These are phyloP conservation scores for Colletotrichum limetticola DNA, from an alignment of 2,329 filamentous ascomycete genomes.

Conservation along the genomic window DNA sequence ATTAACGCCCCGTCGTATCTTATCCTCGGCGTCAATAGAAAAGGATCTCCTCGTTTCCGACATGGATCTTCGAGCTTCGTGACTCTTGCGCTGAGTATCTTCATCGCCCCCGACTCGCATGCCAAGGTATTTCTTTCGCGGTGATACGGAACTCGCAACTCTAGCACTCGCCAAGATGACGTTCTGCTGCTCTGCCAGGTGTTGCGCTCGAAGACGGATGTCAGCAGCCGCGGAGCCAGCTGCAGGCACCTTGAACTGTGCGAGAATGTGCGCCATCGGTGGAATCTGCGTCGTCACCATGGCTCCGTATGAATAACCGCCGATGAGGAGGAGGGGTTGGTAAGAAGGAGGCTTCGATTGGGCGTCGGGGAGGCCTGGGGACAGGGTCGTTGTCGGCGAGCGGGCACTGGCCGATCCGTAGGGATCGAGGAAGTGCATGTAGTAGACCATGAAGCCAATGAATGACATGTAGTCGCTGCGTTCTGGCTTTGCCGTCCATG, in stretches of 20 bases:
- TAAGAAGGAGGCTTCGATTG: constrained; percentile 9
- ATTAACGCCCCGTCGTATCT: constrained; percentile 57
- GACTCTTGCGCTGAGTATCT: constrained; percentile 50
- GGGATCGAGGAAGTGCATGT: constrained; percentile 69
- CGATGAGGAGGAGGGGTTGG: constrained; percentile 65
- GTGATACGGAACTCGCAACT: constrained; percentile 43
- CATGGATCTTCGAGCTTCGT: constrained; percentile 49
- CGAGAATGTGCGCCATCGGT: constrained; percentile 67
- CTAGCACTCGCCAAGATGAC: constrained; percentile 52
- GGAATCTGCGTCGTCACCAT: constrained; percentile 82
- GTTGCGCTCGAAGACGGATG: constrained; percentile 75
- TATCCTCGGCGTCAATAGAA: constrained; percentile 59
- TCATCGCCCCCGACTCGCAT: constrained; percentile 64
- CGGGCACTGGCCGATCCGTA: constrained; percentile 39
- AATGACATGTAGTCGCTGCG: constrained; percentile 85
- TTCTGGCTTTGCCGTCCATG: constrained; percentile 88
- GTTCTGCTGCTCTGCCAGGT: constrained; percentile 73
- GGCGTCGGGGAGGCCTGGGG: constrained; percentile 19
- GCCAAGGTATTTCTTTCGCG: constrained; percentile 43
- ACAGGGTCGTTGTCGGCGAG: not conserved
- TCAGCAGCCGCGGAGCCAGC: constrained; percentile 71
- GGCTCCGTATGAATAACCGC: constrained; percentile 92
- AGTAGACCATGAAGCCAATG: constrained; percentile 82
- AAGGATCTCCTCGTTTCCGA: constrained; percentile 52
- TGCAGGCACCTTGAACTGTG: constrained; percentile 64